phyloP scores from a whole-genome alignment of 2,329 filamentous ascomycete species.

The Aureobasidium sp. region DNA sequence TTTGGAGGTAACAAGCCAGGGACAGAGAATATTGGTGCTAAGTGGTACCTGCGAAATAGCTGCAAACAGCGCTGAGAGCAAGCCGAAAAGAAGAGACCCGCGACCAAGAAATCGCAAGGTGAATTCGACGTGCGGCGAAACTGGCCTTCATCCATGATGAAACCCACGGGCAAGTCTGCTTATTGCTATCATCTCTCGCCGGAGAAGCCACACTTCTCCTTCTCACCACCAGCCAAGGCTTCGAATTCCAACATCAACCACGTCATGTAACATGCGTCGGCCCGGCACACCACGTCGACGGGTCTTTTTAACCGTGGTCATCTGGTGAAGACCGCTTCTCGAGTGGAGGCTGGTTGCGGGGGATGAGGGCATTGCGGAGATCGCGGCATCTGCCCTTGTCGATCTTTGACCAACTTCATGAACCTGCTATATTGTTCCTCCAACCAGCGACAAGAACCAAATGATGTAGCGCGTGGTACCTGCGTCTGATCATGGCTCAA shows the following conservation, averaged over 20 bases:
- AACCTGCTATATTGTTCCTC: not conserved
- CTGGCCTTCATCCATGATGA: not conserved
- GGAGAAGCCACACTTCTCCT: not conserved
- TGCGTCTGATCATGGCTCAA: not conserved
- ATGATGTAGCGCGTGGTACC: not conserved
- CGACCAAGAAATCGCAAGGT: no score
- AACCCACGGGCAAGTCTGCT: slow-evolving; percentile 1
- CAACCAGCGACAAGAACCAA: slow-evolving; percentile 11
- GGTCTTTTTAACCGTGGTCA: slow-evolving; percentile 3
- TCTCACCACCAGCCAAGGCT: not conserved
- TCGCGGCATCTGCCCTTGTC: not conserved
- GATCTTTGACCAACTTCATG: not conserved
- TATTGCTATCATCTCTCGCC: not conserved
- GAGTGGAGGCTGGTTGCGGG: slow-evolving; percentile 11
- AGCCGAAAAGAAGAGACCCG: no score
- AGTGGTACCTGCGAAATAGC: not conserved
- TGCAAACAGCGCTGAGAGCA: no score
- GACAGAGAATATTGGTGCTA: not conserved
- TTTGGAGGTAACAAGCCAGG: no score
- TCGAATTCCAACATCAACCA: not conserved
- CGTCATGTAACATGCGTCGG: slow-evolving; percentile 2
- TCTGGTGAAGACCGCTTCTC: not conserved
- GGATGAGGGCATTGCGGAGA: not conserved
- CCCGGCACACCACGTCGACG: not conserved
- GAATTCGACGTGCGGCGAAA: not conserved